These are phyloP conservation scores for Herpotrichia juniperi DNA, from an alignment of 2,329 filamentous ascomycete genomes.

Conservation along the genomic window DNA sequence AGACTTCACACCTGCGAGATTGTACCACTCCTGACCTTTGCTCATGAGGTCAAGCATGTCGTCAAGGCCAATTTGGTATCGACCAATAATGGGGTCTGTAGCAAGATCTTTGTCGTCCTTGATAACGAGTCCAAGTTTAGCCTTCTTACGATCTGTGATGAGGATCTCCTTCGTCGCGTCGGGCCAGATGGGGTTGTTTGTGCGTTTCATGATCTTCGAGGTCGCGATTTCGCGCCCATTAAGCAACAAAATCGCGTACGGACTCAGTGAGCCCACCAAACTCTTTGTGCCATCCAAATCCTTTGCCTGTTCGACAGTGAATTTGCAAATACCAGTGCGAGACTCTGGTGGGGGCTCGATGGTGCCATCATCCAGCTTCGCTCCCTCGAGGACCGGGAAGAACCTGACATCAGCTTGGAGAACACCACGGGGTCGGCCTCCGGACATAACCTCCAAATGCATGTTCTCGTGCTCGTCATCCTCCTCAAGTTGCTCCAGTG, in stretches of 20 bases:
- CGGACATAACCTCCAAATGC: slow-evolving; percentile 80
- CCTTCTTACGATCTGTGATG: slow-evolving; percentile 89
- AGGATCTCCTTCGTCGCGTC: slow-evolving; percentile 92
- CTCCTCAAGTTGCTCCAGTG: slow-evolving; percentile 80
- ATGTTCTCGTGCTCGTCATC: slow-evolving; percentile 81
- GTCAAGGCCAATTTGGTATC: slow-evolving; percentile 93
- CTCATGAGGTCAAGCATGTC: slow-evolving; percentile 90
- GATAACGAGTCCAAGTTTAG: slow-evolving; percentile 88
- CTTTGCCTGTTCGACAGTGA: slow-evolving; percentile 94
- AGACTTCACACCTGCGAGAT: slow-evolving; percentile 77
- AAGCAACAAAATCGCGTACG: slow-evolving; percentile 85
- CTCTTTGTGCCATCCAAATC: slow-evolving; percentile 93
- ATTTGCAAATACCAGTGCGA: slow-evolving; percentile 91
- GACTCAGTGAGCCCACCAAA: slow-evolving; percentile 86
- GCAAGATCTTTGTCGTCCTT: slow-evolving; percentile 92
- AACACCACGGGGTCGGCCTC: slow-evolving; percentile 82
- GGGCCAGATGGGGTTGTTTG: slow-evolving; percentile 96
- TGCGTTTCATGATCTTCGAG: slow-evolving; percentile 92
- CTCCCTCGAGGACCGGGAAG: slow-evolving; percentile 85
- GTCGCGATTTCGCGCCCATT: slow-evolving; percentile 91
- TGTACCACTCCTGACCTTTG: slow-evolving; percentile 97
- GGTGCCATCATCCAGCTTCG: slow-evolving; percentile 76
- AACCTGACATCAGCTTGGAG: slow-evolving; percentile 86
- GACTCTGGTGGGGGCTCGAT: slow-evolving; percentile 82
- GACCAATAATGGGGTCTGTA: slow-evolving; percentile 83